Conservation (phyloP, 2,329 filamentous ascomycete species). For the Paraphaeosphaeria sporulosa region DNA sequence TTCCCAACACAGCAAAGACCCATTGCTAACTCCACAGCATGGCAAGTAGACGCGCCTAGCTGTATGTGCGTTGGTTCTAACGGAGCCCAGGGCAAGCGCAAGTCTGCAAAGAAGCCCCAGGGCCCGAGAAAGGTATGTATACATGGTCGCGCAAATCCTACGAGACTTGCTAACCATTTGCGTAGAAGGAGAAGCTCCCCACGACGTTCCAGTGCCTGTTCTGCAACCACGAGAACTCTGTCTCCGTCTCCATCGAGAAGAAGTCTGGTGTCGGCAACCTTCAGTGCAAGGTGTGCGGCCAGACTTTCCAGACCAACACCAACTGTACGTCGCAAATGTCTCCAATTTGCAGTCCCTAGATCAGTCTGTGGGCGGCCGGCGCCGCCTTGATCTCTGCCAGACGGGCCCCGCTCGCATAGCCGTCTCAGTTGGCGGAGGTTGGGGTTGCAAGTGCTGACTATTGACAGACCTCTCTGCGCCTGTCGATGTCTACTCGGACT, state of each 20-base stretch:
- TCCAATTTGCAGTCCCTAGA: constrained; percentile 9
- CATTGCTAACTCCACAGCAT: constrained; percentile 20
- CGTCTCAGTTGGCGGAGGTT: background rate
- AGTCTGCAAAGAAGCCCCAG: constrained; percentile 80
- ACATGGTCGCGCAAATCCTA: constrained; percentile 11
- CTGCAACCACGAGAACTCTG: constrained; percentile 96
- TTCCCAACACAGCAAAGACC: background rate
- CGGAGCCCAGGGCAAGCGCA: constrained; percentile 78
- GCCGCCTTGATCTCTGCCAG: background rate
- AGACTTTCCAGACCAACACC: constrained; percentile 90
- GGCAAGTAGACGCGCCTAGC: constrained; percentile 24
- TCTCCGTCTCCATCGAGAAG: constrained; percentile 91
- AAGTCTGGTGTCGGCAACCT: constrained; percentile 86
- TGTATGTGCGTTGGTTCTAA: constrained; percentile 33
- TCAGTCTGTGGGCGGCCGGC: too few species aligned
- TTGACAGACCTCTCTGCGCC: constrained; percentile 80
- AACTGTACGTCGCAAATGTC: constrained; percentile 72
- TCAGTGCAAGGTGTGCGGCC: constrained; percentile 90
- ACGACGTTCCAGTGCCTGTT: constrained; percentile 96
- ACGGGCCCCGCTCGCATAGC: too few species aligned
- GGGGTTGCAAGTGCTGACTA: constrained; percentile 20
- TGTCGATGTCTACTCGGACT: constrained; percentile 96
- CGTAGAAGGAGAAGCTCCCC: constrained; percentile 69
- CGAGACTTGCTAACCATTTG: constrained; percentile 22
- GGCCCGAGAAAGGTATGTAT: constrained; percentile 78